Conservation (phyloP, 2,329 filamentous ascomycete genomes). For the Xylaria sp. region DNA sequence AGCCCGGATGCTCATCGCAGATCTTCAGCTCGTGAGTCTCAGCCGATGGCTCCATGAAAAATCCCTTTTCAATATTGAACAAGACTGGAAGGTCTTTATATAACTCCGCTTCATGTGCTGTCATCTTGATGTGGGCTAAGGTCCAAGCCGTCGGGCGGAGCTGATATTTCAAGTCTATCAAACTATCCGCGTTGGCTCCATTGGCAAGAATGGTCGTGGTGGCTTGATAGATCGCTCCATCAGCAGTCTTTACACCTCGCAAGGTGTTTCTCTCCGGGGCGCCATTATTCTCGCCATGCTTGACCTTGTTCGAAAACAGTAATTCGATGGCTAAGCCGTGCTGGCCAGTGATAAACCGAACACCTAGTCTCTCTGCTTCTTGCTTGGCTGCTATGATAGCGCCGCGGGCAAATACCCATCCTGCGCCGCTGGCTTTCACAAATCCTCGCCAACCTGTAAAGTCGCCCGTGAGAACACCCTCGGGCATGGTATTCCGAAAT, state of each 20-base stretch:
- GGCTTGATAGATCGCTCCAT: slow-evolving; percentile 56
- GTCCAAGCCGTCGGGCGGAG: slow-evolving; percentile 66
- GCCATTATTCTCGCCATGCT: background rate
- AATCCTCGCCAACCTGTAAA: slow-evolving; percentile 64
- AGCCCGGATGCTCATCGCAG: slow-evolving; percentile 68
- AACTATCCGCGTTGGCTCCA: slow-evolving; percentile 58
- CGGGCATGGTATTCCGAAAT: slow-evolving; percentile 63
- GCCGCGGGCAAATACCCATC: slow-evolving; percentile 65
- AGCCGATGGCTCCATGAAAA: slow-evolving; percentile 62
- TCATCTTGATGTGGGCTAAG: slow-evolving; percentile 62
- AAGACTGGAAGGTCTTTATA: slow-evolving; percentile 62
- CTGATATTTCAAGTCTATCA: slow-evolving; percentile 63
- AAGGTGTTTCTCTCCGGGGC: slow-evolving; percentile 47
- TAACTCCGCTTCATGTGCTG: slow-evolving; percentile 55
- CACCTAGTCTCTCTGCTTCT: slow-evolving; percentile 60
- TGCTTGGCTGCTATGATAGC: slow-evolving; percentile 58
- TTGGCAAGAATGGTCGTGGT: slow-evolving; percentile 60
- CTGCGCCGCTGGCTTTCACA: slow-evolving; percentile 57
- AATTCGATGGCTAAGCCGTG: slow-evolving; percentile 53
- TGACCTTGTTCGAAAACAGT: slow-evolving; percentile 51
- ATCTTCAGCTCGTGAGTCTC: slow-evolving; percentile 60
- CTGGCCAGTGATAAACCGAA: slow-evolving; percentile 57
- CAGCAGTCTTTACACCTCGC: slow-evolving; percentile 56
- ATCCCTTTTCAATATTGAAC: slow-evolving; percentile 61
- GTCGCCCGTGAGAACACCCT: slow-evolving; percentile 61